These are phyloP conservation scores for Eucalyptus tenuipes DNA, from an alignment of 345 rosid species.

Conservation along the genomic window DNA sequence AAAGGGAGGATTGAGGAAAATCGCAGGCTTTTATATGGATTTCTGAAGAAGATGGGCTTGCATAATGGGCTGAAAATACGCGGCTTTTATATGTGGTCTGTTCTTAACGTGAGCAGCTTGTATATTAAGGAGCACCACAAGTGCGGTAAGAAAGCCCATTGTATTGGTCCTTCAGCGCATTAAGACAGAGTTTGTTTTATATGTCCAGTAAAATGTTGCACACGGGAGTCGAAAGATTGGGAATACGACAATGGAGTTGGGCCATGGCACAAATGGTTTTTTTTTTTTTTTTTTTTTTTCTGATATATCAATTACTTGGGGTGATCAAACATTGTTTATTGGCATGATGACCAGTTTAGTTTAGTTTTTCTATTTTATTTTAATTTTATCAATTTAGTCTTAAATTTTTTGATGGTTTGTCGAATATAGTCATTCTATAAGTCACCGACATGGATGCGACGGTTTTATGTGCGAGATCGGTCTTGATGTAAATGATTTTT, in stretches of 20 bases:
- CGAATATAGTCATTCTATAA: accelerated
- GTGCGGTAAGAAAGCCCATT: not conserved
- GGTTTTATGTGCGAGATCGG: no score
- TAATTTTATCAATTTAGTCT: not conserved
- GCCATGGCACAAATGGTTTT: not conserved
- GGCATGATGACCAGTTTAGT: no score
- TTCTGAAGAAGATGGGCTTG: not conserved
- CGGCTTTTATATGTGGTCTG: not conserved
- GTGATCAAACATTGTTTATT: not conserved
- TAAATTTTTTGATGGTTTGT: not conserved
- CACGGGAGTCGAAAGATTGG: not conserved
- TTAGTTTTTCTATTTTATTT: no score
- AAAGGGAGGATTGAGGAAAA: not conserved
- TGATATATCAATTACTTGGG: not conserved
- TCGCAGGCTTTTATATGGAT: not conserved
- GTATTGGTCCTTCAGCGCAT: not conserved
- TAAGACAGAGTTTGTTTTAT: not conserved
- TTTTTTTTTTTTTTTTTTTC: no score
- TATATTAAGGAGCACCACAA: not conserved
- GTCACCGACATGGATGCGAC: accelerated
- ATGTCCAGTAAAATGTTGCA: not conserved
- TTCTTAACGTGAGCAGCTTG: not conserved
- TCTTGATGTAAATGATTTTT: not conserved
- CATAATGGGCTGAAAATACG: not conserved
- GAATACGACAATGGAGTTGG: not conserved